A percentile compares a stretch with the other conserved stretches of the same genome.
These are phyloP conservation scores for Penicillium sp. DNA, from an alignment of 2,329 filamentous ascomycete genomes.

Conservation along the genomic window DNA sequence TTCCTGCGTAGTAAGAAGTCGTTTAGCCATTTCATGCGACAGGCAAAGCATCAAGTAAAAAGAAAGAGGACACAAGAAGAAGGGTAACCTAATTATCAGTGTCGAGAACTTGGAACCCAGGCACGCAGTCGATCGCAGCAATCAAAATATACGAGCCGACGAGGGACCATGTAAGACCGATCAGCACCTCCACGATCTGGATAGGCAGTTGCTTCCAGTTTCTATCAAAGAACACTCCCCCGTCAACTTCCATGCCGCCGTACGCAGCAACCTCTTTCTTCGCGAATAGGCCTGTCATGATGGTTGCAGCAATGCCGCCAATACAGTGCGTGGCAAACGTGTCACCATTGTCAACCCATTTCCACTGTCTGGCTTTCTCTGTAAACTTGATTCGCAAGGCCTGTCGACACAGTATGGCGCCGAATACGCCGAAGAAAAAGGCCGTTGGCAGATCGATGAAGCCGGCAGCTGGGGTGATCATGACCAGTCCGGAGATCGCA, in stretches of 20 bases:
- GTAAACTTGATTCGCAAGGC: slow-evolving; percentile 55
- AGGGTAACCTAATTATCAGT: slow-evolving; percentile 53
- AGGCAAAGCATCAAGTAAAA: too few relatives aligned
- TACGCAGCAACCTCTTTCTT: slow-evolving; percentile 53
- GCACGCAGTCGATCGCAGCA: slow-evolving; percentile 53
- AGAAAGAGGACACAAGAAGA: too few relatives aligned
- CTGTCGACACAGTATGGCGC: slow-evolving; percentile 51
- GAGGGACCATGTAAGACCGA: slow-evolving; percentile 54
- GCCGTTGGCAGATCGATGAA: slow-evolving; percentile 52
- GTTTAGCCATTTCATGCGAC: too few relatives aligned
- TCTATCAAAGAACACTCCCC: slow-evolving; percentile 55
- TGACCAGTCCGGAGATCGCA: slow-evolving; percentile 52
- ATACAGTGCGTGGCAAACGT: slow-evolving; percentile 57
- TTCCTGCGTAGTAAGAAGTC: too few relatives aligned
- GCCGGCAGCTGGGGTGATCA: slow-evolving; percentile 52
- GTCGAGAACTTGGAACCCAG: slow-evolving; percentile 53
- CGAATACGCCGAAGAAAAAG: slow-evolving; percentile 49
- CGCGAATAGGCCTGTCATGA: slow-evolving; percentile 53
- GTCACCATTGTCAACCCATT: slow-evolving; percentile 57
- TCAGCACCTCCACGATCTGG: slow-evolving; percentile 51
- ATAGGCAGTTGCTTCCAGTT: slow-evolving; percentile 51
- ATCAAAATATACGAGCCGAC: slow-evolving; percentile 49
- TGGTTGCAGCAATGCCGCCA: slow-evolving; percentile 51
- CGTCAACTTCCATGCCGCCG: slow-evolving; percentile 47
- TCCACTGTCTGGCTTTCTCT: slow-evolving; percentile 45